Conservation (phyloP, 768 basidiomycete genomes). For the Guyanaporus albipodus region DNA sequence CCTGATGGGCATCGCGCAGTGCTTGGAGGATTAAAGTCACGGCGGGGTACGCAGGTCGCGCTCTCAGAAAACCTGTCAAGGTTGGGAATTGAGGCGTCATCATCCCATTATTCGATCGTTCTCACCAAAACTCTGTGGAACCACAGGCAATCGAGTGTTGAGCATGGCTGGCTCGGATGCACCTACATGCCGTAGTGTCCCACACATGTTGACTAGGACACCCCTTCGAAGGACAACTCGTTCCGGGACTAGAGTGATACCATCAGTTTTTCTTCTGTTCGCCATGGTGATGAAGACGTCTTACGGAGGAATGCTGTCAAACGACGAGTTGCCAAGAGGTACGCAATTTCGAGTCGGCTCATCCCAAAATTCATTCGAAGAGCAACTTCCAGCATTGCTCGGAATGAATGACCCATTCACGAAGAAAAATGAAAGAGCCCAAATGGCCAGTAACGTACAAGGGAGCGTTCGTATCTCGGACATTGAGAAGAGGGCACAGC, state of each 20-base stretch:
- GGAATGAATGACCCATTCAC: constrained; percentile 5
- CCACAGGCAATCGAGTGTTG: not conserved
- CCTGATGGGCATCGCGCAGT: constrained; percentile 8
- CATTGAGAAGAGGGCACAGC: constrained; percentile 9
- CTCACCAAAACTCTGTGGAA: constrained; percentile 12
- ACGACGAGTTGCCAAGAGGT: constrained; percentile 2
- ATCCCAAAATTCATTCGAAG: constrained; percentile 16
- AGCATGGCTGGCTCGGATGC: not conserved
- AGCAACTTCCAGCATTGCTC: constrained; percentile 12
- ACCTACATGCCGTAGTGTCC: constrained; percentile 2
- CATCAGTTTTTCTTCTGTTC: not conserved
- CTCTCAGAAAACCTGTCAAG: constrained; percentile 11
- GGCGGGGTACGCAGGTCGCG: constrained; percentile 11
- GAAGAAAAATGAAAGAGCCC: constrained; percentile 8
- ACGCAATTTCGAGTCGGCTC: constrained; percentile 9
- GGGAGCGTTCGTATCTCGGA: not conserved
- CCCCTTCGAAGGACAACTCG: constrained; percentile 4
- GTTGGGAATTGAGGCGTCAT: not conserved
- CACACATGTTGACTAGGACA: constrained; percentile 10
- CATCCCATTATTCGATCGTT: not conserved
- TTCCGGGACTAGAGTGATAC: constrained; percentile 6
- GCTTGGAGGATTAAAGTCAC: not conserved
- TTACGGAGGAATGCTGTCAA: constrained; percentile 13
- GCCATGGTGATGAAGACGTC: not conserved
- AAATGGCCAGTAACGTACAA: not conserved